Percentiles rank a stretch among this genome's conserved stretches.
Conservation (phyloP, 1,139 yeast genomes). For the Candida sanyaensis region DNA sequence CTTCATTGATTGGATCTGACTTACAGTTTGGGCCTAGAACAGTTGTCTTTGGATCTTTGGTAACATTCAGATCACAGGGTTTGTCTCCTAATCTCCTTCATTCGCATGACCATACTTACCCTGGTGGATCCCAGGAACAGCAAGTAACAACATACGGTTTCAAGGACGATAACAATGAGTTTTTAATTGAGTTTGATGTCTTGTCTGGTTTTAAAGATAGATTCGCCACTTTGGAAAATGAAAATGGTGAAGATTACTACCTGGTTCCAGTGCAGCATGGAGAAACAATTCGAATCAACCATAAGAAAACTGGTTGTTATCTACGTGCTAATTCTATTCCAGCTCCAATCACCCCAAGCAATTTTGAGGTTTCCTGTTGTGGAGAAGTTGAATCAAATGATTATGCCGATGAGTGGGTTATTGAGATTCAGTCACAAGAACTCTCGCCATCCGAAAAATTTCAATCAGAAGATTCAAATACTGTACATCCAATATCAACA, state of each 20-base stretch:
- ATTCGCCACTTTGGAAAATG: conserved; percentile 34
- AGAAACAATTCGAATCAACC: conserved; percentile 56
- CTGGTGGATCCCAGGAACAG: conserved; percentile 72
- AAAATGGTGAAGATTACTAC: conserved; percentile 25
- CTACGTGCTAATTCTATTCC: conserved; percentile 64
- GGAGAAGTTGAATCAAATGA: conserved; percentile 58
- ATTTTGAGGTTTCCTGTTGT: conserved; percentile 70
- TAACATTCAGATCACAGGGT: conserved; percentile 74
- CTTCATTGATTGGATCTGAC: conserved; percentile 57
- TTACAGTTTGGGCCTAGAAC: conserved; percentile 61
- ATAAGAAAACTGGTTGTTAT: conserved; percentile 52
- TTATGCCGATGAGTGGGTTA: conserved; percentile 68
- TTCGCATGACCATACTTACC: conserved; percentile 68
- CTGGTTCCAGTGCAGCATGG: conserved; percentile 43
- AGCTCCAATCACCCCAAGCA: conserved; percentile 54
- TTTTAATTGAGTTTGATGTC: conserved; percentile 51
- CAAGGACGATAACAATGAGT: conserved; percentile 69
- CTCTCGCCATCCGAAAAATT: conserved; percentile 51
- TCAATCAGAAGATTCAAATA: conserved; percentile 39
- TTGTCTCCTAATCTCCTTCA: conserved; percentile 69
- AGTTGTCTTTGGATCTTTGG: conserved; percentile 59
- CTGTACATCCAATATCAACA: conserved; percentile 69
- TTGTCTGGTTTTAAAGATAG: conserved; percentile 19
- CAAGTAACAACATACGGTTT: conserved; percentile 78
- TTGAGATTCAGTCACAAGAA: conserved; percentile 63